Evolutionary conservation across 495 filamentous ascomycete genomes (phyloP), one percentile per base, ranked within the genome.

Genomic region (Neurospora discreta): DNA sequence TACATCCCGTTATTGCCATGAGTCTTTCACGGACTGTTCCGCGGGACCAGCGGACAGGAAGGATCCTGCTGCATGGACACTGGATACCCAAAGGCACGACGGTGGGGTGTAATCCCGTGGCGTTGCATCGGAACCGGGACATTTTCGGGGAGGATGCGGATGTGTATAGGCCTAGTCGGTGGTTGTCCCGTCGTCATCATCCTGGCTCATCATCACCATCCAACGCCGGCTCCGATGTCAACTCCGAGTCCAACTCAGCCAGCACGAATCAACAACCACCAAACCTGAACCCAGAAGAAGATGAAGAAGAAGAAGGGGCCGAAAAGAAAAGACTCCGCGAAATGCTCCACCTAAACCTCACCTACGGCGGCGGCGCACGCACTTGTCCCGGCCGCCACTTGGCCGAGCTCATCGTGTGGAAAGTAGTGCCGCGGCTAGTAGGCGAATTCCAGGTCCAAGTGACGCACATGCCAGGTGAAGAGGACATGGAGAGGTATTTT

Each of bases 301-400:
- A 84, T 74, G 73, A 46, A 10, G 58, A 71, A 5, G 81, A 84
- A 74, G 73, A 46, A 10, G 58, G 70, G 3, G 81, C 84, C 74
- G 73, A 58, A 13, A 75, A 74, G 7, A 68, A 73, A 13, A 76
- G 39, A 86, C 86, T 86, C 83, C 84, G 68, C 78, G 73, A 74
- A 77, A 46, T 60, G 26, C 52, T 60, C 26, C 52, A 60, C 52
- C 5, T 60, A 16, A 83, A 81, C 73, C 78, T 88, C 16, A 82
- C 80, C 38, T 93, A 91, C 81, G 89, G 90, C 13, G 89, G 86
- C 1, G 90, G 90, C n/a, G 82, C 82, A 6, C 79, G 90, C 42
- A 85, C 87, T 4, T 93, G 90, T 78, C 90, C 92, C 71, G 90
- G 90, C 5, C 86, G 87, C 72, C 89, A 91, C 72, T 82, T 92